Base-by-base conservation (phyloP, 1,284 basidiomycete species). In the Boletus mariae region DNA sequence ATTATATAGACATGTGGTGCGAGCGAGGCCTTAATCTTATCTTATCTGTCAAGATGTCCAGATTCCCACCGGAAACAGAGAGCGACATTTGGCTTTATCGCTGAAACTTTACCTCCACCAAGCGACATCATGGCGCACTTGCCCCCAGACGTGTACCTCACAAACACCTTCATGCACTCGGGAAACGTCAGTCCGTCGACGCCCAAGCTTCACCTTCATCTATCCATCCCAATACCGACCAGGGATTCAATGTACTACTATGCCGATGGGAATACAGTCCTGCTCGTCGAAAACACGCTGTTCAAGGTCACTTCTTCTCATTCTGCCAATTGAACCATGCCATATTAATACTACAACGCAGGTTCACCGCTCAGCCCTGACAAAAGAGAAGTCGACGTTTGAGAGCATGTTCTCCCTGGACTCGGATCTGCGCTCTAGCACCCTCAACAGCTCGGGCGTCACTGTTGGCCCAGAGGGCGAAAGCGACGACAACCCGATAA, bases 401-500 rank as follows among this genome's bases (percentile, higher is more conserved):
- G 72, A 78, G 59, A 68, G 73, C 60, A 80, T 80, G 79, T 80
- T 81, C 67, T 72, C 70, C 29, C 63, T 80, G 20, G 75, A 76
- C 47, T 57, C 63, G 12, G 68, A 63, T 57, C 59, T 65, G 40
- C 65, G 66, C 50, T 67, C 64, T 13, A 62, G 57, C 47, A 61
- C 63, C 45, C 52, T 54, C 43, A 52, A 31, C 52, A 56, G 12
- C 35, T 53, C 65, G 15, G 47, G 61, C 45, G 68, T 61, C 46
- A 58, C 69, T 0, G 57, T 65, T 9, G 68, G 66, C 4, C 69
- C 62, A 47, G 72, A 81, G 57, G 80, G 79, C 5, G 65, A 66
- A 49, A 71, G 69, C 59, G 80, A 81, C 60, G 71, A 73, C 45
- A 71, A 74, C 45, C 79, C 80, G 3, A 78, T 81, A 25, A 59